Percentiles rank a stretch among this genome's conserved stretches.
These are phyloP conservation scores for Cardiospermum halicacabum DNA, from an alignment of 345 rosid species.

Conservation along the genomic window DNA sequence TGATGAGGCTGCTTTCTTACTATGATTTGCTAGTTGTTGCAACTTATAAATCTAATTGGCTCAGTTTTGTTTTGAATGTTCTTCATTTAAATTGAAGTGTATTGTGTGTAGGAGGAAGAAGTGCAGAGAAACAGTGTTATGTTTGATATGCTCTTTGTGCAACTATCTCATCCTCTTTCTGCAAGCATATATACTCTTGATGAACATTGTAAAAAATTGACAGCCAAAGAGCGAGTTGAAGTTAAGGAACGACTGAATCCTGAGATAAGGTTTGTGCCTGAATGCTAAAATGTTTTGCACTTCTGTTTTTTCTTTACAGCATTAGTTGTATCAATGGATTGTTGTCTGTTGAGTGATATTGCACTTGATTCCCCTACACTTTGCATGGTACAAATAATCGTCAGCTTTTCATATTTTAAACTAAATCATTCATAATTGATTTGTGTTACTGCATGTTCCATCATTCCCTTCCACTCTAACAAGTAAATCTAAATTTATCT, in stretches of 20 bases:
- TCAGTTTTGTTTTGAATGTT: slow-evolving; percentile 4
- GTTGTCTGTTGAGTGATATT: too few relatives aligned
- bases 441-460: background rate
- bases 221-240: slow-evolving; percentile 35
- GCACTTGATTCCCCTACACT: background rate
- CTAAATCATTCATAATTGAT: background rate
- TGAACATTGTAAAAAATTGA: slow-evolving; percentile 48
- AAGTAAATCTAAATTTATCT: background rate
- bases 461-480: background rate
- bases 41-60: background rate
- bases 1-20: background rate
- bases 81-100: background rate
- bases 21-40: background rate
- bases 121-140: slow-evolving; percentile 66
- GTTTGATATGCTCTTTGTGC: slow-evolving; percentile 78
- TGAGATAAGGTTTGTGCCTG: slow-evolving; percentile 62
- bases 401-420: background rate
- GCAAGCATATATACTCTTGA: slow-evolving; percentile 68
- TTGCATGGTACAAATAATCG: background rate
- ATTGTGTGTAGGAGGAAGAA: slow-evolving; percentile 64
- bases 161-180: slow-evolving; percentile 68
- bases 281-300: background rate
- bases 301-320: too few relatives aligned
- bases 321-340: too few relatives aligned
- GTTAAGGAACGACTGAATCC: slow-evolving; percentile 56